phyloP scores from a whole-genome alignment of 139 green algal species.

The Chlamydomonas sp. region DNA sequence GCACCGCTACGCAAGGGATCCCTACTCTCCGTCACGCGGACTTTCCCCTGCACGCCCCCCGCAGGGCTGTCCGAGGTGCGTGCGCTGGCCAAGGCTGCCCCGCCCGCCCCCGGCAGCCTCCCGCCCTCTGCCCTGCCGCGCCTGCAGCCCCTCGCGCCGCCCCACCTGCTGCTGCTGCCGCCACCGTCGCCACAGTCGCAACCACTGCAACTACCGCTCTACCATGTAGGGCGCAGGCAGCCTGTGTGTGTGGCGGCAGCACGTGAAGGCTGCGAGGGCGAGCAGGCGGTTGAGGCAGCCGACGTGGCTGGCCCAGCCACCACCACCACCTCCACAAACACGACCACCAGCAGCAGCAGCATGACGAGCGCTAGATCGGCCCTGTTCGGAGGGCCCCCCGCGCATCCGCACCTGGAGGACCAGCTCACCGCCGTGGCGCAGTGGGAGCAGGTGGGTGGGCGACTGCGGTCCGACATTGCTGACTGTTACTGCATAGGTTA shows the following conservation, averaged over 20 bases:
- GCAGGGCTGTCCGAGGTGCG: neutral
- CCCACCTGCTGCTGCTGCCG: constrained; percentile 6
- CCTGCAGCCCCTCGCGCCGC: constrained; percentile 2
- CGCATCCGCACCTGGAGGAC: constrained; percentile 20
- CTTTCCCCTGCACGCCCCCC: neutral
- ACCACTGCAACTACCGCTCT: no score
- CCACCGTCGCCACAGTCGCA: no score
- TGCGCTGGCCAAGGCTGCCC: neutral
- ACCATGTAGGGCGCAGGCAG: neutral
- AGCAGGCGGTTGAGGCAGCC: neutral
- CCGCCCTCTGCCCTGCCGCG: neutral
- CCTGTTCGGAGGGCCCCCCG: neutral
- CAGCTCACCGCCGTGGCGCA: neutral
- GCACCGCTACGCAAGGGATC: no score
- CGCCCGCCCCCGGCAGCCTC: neutral
- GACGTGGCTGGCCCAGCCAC: neutral
- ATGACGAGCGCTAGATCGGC: neutral
- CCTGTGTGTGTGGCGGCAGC: neutral
- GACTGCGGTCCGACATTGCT: neutral
- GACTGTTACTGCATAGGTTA: no score
- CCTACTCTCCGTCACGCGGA: no score
- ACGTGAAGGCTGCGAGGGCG: neutral
- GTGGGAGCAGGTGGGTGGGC: constrained; percentile 17
- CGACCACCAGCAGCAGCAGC: neutral
- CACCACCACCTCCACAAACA: no score